A percentile compares a stretch with the other conserved stretches of the same genome.
Evolutionary conservation across 345 rosid species (phyloP).

Genomic region (Microthlaspi erraticum): DNA sequence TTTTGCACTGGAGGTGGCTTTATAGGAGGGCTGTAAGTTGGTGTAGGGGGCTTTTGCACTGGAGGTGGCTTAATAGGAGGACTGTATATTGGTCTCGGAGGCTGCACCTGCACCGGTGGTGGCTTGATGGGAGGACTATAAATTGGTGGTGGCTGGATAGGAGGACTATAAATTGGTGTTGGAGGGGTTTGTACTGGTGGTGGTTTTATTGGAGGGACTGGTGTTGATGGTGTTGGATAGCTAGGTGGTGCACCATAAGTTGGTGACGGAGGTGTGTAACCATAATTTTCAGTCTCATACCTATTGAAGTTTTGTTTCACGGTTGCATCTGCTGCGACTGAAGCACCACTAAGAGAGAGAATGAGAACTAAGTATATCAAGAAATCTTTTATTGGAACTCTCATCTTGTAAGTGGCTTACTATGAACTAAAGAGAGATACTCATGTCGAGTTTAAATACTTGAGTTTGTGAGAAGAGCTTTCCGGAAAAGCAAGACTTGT

Average conservation of each 20-base stretch:
- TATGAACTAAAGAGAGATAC: constrained; percentile 22
- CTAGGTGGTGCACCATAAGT: constrained; percentile 28
- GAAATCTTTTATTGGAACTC: constrained; percentile 26
- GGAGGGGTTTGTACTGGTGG: constrained; percentile 22
- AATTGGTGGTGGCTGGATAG: constrained; percentile 13
- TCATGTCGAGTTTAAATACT: constrained; percentile 21
- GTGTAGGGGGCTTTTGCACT: neutral
- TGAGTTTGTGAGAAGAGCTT: constrained; percentile 24
- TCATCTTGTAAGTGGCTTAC: constrained; percentile 31
- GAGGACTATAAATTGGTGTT: constrained; percentile 29
- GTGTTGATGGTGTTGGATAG: constrained; percentile 24
- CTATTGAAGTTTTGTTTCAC: constrained; percentile 4
- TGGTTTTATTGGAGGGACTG: constrained; percentile 13
- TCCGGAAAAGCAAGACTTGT: constrained; percentile 1
- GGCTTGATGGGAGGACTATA: neutral
- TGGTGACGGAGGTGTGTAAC: constrained; percentile 42
- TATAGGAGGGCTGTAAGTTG: neutral
- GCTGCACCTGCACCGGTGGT: neutral
- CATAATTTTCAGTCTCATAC: constrained; percentile 18
- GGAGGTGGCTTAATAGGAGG: neutral
- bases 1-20: neutral
- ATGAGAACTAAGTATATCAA: constrained; percentile 28
- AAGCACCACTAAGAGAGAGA: constrained; percentile 33
- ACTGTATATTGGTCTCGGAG: neutral
- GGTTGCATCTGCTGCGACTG: constrained; percentile 19